Evolutionary conservation across 169 alveolate species (phyloP).

Genomic region (Plasmodium coatneyi): DNA sequence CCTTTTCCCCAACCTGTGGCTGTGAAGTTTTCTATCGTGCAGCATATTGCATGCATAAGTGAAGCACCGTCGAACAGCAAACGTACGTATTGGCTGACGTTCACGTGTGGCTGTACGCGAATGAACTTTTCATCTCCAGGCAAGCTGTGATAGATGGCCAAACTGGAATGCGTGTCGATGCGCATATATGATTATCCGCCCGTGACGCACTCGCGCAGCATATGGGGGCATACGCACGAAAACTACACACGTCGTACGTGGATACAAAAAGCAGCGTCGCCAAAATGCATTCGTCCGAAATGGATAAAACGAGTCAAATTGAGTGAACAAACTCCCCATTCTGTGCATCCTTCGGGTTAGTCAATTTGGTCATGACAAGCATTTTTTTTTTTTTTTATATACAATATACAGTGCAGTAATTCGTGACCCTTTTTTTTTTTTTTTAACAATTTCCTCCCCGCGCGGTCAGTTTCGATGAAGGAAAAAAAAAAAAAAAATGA

Average conservation of each 20-base stretch:
- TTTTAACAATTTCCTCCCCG: background rate
- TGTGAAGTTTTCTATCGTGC: background rate
- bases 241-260: background rate
- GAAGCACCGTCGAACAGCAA: background rate
- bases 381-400: background rate
- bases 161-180: background rate
- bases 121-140: background rate
- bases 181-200: background rate
- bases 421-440: background rate
- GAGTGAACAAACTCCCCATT: background rate
- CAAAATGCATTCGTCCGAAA: background rate
- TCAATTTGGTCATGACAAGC: background rate
- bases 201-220: background rate
- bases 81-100: background rate
- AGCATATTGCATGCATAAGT: background rate
- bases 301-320: background rate
- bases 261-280: background rate
- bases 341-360: background rate
- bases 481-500: background rate
- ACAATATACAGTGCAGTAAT: background rate
- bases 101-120: background rate
- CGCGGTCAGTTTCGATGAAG: background rate
- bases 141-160: background rate
- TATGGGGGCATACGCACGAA: background rate
- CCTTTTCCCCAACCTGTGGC: background rate